Evolutionary conservation across 768 basidiomycete species (phyloP).

Genomic region (Mycena crocata): DNA sequence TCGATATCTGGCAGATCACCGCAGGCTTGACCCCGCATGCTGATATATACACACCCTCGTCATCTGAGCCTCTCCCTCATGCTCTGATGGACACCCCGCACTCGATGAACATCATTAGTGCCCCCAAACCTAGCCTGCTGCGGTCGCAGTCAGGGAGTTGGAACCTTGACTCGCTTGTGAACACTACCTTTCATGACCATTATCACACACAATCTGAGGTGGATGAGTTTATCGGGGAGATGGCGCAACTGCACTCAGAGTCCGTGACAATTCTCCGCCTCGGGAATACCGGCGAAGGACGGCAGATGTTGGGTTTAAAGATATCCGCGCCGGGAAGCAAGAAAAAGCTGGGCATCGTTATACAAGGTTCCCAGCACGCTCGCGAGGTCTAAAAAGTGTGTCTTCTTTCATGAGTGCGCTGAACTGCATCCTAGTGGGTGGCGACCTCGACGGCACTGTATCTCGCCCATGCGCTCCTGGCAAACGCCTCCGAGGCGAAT

Average conservation of each 20-base stretch:
- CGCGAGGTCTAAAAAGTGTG: slow-evolving; percentile 71
- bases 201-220: slow-evolving; percentile 73
- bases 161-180: slow-evolving; percentile 48
- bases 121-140: slow-evolving; percentile 7
- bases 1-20: slow-evolving; percentile 65
- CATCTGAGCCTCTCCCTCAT: slow-evolving; percentile 31
- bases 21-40: slow-evolving; percentile 48
- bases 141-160: slow-evolving; percentile 38
- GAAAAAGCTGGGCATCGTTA: slow-evolving; percentile 68
- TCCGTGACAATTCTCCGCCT: slow-evolving; percentile 56
- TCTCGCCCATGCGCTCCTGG: slow-evolving; percentile 75
- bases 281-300: slow-evolving; percentile 68
- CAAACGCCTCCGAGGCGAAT: slow-evolving; percentile 57
- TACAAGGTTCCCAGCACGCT: slow-evolving; percentile 81
- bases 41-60: slow-evolving; percentile 59
- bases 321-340: slow-evolving; percentile 50
- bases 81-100: slow-evolving; percentile 28
- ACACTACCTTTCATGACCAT: slow-evolving; percentile 52
- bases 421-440: slow-evolving; percentile 57
- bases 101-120: slow-evolving; percentile 14
- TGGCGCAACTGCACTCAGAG: slow-evolving; percentile 60
- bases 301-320: slow-evolving; percentile 67
- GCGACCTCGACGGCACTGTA: slow-evolving; percentile 81
- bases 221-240: slow-evolving; percentile 60
- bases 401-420: background rate